These are phyloP conservation scores for Xanthoconium separans DNA, from an alignment of 1,284 basidiomycete genomes.

Conservation along the genomic window DNA sequence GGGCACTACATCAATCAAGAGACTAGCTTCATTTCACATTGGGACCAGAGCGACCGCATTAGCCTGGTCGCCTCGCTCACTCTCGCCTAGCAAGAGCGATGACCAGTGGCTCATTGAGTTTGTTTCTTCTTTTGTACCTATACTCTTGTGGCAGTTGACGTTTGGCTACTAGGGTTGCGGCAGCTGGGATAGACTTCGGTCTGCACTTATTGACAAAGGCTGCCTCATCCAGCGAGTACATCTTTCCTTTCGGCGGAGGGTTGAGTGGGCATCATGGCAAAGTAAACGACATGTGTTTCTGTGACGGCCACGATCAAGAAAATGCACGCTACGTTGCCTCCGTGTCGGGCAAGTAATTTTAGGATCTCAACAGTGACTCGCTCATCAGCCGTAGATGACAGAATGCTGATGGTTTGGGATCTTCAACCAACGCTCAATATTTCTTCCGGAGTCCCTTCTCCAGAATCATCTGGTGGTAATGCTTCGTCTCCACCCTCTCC, in stretches of 20 bases:
- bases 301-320: slow-evolving; percentile 66
- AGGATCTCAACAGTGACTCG: neutral
- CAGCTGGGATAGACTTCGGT: slow-evolving; percentile 65
- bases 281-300: slow-evolving; percentile 74
- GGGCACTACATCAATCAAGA: slow-evolving; percentile 41
- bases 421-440: slow-evolving; percentile 55
- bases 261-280: slow-evolving; percentile 73
- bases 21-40: slow-evolving; percentile 69
- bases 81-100: slow-evolving; percentile 62
- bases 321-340: slow-evolving; percentile 73
- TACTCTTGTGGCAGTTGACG: neutral
- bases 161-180: slow-evolving; percentile 51
- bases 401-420: slow-evolving; percentile 82
- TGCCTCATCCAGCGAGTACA: slow-evolving; percentile 45
- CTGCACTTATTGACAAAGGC: slow-evolving; percentile 67
- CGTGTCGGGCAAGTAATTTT: slow-evolving; percentile 57
- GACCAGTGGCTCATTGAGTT: slow-evolving; percentile 68
- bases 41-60: slow-evolving; percentile 70
- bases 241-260: slow-evolving; percentile 73
- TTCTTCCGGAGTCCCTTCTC: slow-evolving; percentile 35
- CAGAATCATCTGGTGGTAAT: slow-evolving; percentile 17
- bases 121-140: slow-evolving; percentile 25
- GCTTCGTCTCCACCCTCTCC: slow-evolving; percentile 23
- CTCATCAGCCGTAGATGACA: slow-evolving; percentile 55
- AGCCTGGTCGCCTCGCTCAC: slow-evolving; percentile 71